Evolutionary conservation across 768 basidiomycete genomes (phyloP).

Genomic region (Phylloporus sp.): DNA sequence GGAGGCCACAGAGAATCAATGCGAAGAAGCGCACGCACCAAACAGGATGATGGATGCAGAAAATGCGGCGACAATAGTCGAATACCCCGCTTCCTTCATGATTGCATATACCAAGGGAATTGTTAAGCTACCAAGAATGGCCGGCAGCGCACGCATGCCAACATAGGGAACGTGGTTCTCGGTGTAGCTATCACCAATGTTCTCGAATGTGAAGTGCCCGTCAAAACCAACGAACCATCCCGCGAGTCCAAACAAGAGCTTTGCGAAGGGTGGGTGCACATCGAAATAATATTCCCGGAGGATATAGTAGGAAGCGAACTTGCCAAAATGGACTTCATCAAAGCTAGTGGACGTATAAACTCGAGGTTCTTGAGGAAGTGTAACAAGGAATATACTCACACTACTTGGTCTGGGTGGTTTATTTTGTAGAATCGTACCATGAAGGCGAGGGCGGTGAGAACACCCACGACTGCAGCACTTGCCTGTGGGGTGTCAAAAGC

Average conservation of each 20-base stretch:
- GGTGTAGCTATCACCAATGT: constrained; percentile 92
- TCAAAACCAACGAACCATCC: constrained; percentile 98
- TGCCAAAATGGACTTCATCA: constrained; percentile 98
- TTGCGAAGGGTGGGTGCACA: constrained; percentile 96
- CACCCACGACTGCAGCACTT: constrained; percentile 57
- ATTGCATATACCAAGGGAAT: constrained; percentile 90
- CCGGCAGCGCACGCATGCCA: constrained; percentile 90
- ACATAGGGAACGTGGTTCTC: constrained; percentile 86
- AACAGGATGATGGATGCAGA: constrained; percentile 84
- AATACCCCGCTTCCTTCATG: constrained; percentile 98
- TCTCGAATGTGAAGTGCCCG: constrained; percentile 90
- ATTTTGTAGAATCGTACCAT: constrained; percentile 91
- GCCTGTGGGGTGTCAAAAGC: constrained; percentile 59
- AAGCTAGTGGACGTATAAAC: constrained; percentile 50
- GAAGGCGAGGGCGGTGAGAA: constrained; percentile 74
- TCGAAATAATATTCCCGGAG: constrained; percentile 96
- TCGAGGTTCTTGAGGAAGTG: background rate
- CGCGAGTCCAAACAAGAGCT: constrained; percentile 88
- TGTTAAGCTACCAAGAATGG: constrained; percentile 86
- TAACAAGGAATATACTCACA: constrained; percentile 49
- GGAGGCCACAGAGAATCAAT: background rate
- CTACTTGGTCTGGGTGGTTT: constrained; percentile 90
- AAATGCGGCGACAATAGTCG: constrained; percentile 85
- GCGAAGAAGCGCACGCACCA: constrained; percentile 49
- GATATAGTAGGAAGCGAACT: constrained; percentile 95